phyloP scores from a whole-genome alignment of 1,139 yeast species.

The Taphrina wiesneri region DNA sequence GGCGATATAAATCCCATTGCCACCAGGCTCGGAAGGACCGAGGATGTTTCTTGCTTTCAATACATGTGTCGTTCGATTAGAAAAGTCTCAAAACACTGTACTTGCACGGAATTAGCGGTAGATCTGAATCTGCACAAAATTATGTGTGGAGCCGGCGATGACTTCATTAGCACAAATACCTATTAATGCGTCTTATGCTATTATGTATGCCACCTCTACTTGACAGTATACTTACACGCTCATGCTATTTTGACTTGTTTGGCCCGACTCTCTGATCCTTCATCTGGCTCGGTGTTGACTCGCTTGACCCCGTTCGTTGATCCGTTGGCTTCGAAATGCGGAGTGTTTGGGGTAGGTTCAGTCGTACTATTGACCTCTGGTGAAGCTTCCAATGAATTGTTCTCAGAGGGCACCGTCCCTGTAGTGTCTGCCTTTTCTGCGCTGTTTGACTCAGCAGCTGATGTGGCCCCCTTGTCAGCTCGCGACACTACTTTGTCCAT shows the following conservation, averaged over 20 bases:
- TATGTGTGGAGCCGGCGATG: neutral
- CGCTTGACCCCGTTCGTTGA: neutral
- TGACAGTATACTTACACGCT: slow-evolving; percentile 3
- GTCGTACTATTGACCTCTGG: neutral
- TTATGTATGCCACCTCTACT: neutral
- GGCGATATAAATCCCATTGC: neutral
- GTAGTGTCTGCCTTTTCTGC: neutral
- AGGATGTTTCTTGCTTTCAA: too few relatives aligned
- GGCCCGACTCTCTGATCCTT: neutral
- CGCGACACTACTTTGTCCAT: slow-evolving; percentile 63
- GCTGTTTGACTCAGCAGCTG: neutral
- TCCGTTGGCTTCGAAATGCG: neutral
- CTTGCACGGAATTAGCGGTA: neutral
- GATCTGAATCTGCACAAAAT: neutral
- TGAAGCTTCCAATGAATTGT: neutral
- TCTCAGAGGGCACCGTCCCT: neutral
- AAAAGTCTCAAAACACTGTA: neutral
- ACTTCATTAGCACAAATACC: neutral
- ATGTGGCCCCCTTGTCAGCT: neutral
- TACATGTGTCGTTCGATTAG: neutral
- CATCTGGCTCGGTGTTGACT: neutral
- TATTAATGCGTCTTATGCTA: neutral
- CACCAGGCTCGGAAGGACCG: neutral
- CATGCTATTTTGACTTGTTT: slow-evolving; percentile 2
- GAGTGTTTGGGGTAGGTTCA: neutral